Evolutionary conservation across 805 yeast species (phyloP).

Genomic region (Middelhovenomyces tepae): DNA sequence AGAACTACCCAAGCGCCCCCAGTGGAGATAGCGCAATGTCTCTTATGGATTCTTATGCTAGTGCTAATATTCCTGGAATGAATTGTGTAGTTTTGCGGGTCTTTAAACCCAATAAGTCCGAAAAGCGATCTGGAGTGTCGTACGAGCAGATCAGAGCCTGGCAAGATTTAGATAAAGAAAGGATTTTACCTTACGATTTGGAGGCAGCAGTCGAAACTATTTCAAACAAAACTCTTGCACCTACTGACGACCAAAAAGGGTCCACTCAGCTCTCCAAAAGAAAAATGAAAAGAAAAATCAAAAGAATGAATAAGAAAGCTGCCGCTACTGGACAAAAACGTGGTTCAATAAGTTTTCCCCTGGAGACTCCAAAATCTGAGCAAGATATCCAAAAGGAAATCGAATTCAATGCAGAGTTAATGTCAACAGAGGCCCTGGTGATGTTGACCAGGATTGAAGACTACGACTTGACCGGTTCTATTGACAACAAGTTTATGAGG

Average conservation of each 20-base stretch:
- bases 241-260: too few species aligned
- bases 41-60: constrained; percentile 25
- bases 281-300: constrained; percentile 21
- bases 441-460: constrained; percentile 31
- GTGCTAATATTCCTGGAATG: constrained; percentile 21
- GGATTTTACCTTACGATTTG: constrained; percentile 14
- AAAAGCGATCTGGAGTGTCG: constrained; percentile 7
- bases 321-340: constrained; percentile 15
- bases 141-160: constrained; percentile 26
- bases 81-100: constrained; percentile 26
- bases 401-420: constrained; percentile 29
- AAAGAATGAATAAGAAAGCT: constrained; percentile 22
- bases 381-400: constrained; percentile 22
- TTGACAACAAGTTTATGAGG: constrained; percentile 25
- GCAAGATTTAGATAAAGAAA: constrained; percentile 24
- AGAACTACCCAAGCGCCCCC: constrained; percentile 24
- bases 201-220: constrained; percentile 8
- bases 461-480: constrained; percentile 32
- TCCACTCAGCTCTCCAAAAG: constrained; percentile 24
- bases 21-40: constrained; percentile 27
- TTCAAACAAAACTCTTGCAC: constrained; percentile 1
- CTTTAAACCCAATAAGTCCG: constrained; percentile 17
- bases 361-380: constrained; percentile 17
- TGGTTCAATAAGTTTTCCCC: constrained; percentile 9
- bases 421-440: constrained; percentile 34